Conservation (phyloP, 108 stramenopile genomes). For the Hondaea fermentalgiana region DNA sequence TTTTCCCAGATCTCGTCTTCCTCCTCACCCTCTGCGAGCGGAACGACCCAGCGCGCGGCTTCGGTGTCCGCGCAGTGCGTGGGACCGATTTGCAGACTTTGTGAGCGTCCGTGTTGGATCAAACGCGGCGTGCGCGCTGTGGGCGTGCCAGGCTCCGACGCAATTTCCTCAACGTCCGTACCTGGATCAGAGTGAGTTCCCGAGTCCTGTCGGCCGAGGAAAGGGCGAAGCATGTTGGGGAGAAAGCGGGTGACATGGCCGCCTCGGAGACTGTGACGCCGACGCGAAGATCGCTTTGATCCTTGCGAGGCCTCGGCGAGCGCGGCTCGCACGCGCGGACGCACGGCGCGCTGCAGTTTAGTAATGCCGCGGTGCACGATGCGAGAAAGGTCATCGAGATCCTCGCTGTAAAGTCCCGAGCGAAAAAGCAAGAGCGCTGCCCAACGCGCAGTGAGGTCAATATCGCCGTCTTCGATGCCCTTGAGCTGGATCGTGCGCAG, state of each 20-base stretch:
- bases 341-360: not conserved
- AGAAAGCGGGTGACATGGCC: not conserved
- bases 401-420: not conserved
- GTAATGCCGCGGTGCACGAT: not conserved
- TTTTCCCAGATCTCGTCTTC: constrained; percentile 9
- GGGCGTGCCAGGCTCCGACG: not conserved
- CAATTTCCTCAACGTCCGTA: not conserved
- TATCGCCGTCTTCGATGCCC: not conserved
- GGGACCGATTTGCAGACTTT: not conserved
- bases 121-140: not conserved
- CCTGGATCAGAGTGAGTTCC: not conserved
- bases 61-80: not conserved
- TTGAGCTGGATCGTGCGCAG: not conserved
- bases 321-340: not conserved
- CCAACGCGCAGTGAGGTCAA: not conserved
- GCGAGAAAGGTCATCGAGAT: not conserved
- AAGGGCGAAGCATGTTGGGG: not conserved
- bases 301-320: not conserved
- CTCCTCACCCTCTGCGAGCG: not conserved
- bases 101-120: not conserved
- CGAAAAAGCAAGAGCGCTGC: not conserved
- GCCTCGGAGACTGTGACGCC: not conserved
- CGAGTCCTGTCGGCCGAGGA: not conserved
- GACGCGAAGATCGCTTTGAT: not conserved
- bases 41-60: not conserved